Conservation (phyloP, 2,329 filamentous ascomycete species). For the Trichophaea hybrida region DNA sequence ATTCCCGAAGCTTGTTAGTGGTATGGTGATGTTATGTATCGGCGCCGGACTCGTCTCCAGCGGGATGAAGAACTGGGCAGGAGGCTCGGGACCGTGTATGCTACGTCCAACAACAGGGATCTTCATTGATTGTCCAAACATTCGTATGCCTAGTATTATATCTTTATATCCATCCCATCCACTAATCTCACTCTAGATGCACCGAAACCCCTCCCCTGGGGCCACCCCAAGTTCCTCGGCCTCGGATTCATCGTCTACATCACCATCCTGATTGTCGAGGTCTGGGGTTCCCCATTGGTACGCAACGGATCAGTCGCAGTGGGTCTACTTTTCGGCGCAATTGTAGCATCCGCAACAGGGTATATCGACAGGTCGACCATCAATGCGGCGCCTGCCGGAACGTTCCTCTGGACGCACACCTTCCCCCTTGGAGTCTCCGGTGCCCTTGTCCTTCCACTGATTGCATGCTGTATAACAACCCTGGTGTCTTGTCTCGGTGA, state of each 20-base stretch:
- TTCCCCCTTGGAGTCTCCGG: constrained; percentile 59
- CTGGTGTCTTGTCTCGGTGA: constrained; percentile 70
- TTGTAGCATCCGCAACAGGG: constrained; percentile 61
- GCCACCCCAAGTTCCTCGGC: constrained; percentile 60
- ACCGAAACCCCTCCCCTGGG: constrained; percentile 61
- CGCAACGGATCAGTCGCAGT: constrained; percentile 64
- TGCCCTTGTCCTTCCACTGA: constrained; percentile 55
- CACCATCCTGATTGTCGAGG: constrained; percentile 65
- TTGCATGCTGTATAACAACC: constrained; percentile 57
- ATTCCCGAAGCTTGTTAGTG: constrained; percentile 67
- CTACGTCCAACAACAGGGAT: constrained; percentile 36
- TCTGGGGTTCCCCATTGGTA: constrained; percentile 72
- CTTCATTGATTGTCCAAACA: constrained; percentile 49
- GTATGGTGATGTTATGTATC: constrained; percentile 49
- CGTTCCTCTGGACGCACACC: constrained; percentile 67
- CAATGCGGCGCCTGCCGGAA: constrained; percentile 52
- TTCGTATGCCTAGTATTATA: constrained; percentile 30
- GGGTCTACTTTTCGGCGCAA: constrained; percentile 60
- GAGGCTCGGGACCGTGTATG: constrained; percentile 49
- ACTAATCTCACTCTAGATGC: constrained; percentile 31
- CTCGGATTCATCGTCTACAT: constrained; percentile 68
- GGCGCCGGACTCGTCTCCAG: constrained; percentile 57
- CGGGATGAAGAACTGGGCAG: constrained; percentile 65
- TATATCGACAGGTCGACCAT: constrained; percentile 67
- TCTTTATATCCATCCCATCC: not conserved